These are phyloP conservation scores for Pichia kluyveri DNA, from an alignment of 805 yeast genomes.

Conservation along the genomic window DNA sequence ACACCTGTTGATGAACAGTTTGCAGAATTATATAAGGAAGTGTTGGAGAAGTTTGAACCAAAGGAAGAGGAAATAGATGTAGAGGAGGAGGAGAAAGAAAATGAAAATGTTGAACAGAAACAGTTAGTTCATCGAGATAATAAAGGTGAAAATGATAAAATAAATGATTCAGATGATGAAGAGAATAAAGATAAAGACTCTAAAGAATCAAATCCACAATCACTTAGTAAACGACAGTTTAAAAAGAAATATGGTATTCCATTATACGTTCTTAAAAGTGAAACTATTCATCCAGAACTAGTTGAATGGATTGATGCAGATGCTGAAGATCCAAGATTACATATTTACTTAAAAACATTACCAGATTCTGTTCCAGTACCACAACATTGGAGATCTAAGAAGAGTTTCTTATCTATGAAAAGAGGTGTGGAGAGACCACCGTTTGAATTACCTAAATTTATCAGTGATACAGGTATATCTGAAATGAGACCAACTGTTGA, in stretches of 20 bases:
- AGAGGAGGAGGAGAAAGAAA: background rate
- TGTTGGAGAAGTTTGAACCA: slow-evolving; percentile 17
- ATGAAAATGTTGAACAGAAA: no score
- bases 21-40: slow-evolving; percentile 12
- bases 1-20: background rate
- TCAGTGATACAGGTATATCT: slow-evolving; percentile 74
- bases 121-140: no score
- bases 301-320: slow-evolving; percentile 87
- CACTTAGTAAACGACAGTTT: slow-evolving; percentile 37
- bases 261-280: slow-evolving; percentile 56
- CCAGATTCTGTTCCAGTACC: slow-evolving; percentile 75
- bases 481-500: slow-evolving; percentile 65
- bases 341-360: slow-evolving; percentile 52
- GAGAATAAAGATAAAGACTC: slow-evolving; percentile 5
- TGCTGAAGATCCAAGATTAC: slow-evolving; percentile 65
- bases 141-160: background rate
- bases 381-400: slow-evolving; percentile 70
- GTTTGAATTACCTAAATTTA: slow-evolving; percentile 70
- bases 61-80: slow-evolving; percentile 14
- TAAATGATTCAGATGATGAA: background rate
- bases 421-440: slow-evolving; percentile 61
- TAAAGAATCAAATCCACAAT: slow-evolving; percentile 4
- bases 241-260: slow-evolving; percentile 50
- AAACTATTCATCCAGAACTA: slow-evolving; percentile 49
- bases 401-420: slow-evolving; percentile 62